These are phyloP conservation scores for Picea mariana DNA, from an alignment of 83 land plant species.

Conservation along the genomic window DNA sequence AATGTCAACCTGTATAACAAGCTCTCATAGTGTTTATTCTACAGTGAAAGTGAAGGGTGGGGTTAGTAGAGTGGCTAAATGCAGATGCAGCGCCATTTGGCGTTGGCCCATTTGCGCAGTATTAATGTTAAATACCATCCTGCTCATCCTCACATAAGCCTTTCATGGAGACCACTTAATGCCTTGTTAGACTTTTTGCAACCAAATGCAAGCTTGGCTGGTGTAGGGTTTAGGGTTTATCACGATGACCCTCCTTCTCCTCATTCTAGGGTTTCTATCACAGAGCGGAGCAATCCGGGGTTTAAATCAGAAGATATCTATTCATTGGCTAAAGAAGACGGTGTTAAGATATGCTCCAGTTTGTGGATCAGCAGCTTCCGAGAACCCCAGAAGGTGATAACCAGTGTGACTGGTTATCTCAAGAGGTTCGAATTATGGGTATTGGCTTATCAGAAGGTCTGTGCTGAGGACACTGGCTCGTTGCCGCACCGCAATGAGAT, in stretches of 20 bases:
- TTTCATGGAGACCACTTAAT: too few relatives aligned
- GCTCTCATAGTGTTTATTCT: too few relatives aligned
- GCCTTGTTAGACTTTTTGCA: too few relatives aligned
- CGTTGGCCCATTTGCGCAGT: too few relatives aligned
- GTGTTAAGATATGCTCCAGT: slow-evolving; percentile 21
- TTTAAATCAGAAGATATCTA: background rate
- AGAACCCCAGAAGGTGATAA: slow-evolving; percentile 33
- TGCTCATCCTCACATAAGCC: too few relatives aligned
- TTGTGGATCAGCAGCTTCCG: slow-evolving; percentile 46
- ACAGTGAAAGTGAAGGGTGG: too few relatives aligned
- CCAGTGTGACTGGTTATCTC: slow-evolving; percentile 43
- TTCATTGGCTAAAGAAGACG: slow-evolving; percentile 23
- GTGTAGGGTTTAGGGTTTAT: slow-evolving; percentile 7
- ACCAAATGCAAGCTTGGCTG: too few relatives aligned
- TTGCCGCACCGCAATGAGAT: slow-evolving; percentile 47
- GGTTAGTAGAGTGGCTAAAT: too few relatives aligned
- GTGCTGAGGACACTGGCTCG: slow-evolving; percentile 64
- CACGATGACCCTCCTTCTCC: background rate
- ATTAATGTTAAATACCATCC: too few relatives aligned
- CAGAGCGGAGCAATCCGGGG: background rate
- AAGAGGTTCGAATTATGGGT: slow-evolving; percentile 66
- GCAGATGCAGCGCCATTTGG: too few relatives aligned
- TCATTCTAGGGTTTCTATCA: background rate
- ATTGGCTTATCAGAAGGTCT: slow-evolving; percentile 73
- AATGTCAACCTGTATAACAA: too few relatives aligned